A percentile compares a stretch with the other conserved stretches of the same genome.
Conservation (phyloP, 176 grass and related monocot species). For the Chrysopogon serrulatus region DNA sequence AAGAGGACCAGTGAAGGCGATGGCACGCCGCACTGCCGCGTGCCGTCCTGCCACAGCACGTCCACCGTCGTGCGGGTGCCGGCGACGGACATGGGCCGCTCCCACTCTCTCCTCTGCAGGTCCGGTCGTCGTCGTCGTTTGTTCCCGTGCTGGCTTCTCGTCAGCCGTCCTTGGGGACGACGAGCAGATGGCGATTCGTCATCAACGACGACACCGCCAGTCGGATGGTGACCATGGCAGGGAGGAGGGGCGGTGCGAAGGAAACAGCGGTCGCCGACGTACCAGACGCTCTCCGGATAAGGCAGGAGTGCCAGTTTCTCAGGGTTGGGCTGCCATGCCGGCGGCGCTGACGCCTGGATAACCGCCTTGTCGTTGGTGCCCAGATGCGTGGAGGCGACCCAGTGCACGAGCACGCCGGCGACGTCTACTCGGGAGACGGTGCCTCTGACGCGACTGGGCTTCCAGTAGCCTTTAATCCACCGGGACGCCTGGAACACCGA, state of each 20-base stretch:
- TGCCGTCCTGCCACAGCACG: slow-evolving; percentile 15
- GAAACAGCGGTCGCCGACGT: not conserved
- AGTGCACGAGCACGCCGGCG: not conserved
- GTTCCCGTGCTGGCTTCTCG: no score
- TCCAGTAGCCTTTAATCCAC: not conserved
- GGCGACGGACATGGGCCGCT: not conserved
- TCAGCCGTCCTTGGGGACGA: no score
- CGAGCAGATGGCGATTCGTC: not conserved
- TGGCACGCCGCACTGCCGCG: not conserved
- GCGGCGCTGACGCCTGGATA: not conserved
- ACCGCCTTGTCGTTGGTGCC: not conserved
- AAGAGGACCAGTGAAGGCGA: not conserved
- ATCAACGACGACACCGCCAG: no score
- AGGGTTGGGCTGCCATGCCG: not conserved
- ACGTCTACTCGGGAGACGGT: not conserved
- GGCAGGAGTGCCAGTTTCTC: not conserved
- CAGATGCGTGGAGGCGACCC: not conserved
- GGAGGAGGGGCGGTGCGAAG: not conserved
- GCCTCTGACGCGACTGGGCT: not conserved
- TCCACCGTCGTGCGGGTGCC: not conserved
- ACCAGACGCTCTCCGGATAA: not conserved
- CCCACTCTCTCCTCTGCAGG: not conserved
- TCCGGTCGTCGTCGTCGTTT: no score
- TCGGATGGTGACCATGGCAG: no score
- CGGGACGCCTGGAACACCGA: not conserved